phyloP scores from a whole-genome alignment of 1,284 basidiomycete species.

The Fereydounia khargensis region DNA sequence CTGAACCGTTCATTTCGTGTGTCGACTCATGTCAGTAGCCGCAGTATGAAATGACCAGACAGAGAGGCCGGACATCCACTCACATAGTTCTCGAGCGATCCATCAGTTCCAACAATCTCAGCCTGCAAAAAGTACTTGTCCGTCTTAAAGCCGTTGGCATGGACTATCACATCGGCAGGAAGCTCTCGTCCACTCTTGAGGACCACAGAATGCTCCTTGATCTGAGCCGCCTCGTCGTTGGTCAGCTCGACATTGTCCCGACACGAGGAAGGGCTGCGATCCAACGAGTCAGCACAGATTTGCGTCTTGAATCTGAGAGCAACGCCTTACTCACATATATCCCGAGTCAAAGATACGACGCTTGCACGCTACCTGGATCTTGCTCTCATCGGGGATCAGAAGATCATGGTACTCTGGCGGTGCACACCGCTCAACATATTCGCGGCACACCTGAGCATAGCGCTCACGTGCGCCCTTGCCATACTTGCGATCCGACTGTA shows the following conservation, averaged over 20 bases:
- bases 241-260: conserved; percentile 23
- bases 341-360: conserved; percentile 38
- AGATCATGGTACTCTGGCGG: conserved; percentile 40
- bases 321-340: too few species aligned
- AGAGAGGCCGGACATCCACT: too few species aligned
- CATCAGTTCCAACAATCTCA: too few species aligned
- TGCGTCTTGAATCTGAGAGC: too few species aligned
- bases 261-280: too few species aligned
- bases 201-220: conserved; percentile 16
- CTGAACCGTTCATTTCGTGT: too few species aligned
- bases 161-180: conserved; percentile 28
- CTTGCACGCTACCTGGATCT: conserved; percentile 35
- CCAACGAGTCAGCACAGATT: conserved; percentile 27
- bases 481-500: conserved; percentile 8
- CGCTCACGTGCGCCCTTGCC: conserved; percentile 16
- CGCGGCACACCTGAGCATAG: conserved; percentile 8
- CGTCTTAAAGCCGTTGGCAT: conserved; percentile 28
- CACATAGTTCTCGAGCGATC: too few species aligned
- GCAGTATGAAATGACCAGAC: too few species aligned
- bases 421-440: conserved; percentile 29
- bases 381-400: conserved; percentile 28
- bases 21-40: too few species aligned
- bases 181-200: conserved; percentile 19
- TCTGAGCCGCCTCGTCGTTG: conserved; percentile 10
- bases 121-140: conserved; percentile 14